phyloP scores from a whole-genome alignment of 129 eudicot species.

The Mikania micrantha region DNA sequence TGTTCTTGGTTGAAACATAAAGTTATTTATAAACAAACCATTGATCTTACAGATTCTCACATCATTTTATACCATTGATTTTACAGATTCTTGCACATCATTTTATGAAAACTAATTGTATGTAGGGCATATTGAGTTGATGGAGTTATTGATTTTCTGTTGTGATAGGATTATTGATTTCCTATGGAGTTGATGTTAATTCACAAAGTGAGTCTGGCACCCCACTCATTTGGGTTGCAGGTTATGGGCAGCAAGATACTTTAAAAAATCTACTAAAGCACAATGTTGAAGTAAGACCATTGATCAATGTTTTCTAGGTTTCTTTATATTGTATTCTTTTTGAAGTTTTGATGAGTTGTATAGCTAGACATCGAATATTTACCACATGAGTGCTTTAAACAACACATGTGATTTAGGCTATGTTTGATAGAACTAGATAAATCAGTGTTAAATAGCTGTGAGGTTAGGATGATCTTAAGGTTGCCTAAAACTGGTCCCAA shows the following conservation, averaged over 20 bases:
- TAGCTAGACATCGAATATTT: background rate
- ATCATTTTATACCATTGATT: no score
- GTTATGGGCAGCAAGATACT: conserved; percentile 77
- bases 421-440: background rate
- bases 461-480: background rate
- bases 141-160: conserved; percentile 58
- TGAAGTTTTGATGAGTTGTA: background rate
- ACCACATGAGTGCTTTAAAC: background rate
- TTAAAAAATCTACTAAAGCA: conserved; percentile 67
- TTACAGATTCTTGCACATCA: background rate
- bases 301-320: background rate
- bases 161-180: no score
- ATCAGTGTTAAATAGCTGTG: background rate
- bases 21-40: background rate
- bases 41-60: no score
- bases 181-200: conserved; percentile 56
- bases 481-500: background rate
- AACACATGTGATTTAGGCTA: background rate
- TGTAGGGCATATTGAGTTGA: conserved; percentile 78
- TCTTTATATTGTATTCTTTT: background rate
- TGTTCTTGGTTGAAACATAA: background rate
- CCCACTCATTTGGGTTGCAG: conserved; percentile 97
- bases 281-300: conserved; percentile 67
- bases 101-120: background rate
- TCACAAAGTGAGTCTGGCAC: conserved; percentile 93